A percentile compares a stretch with the other conserved stretches of the same genome.
phyloP scores from a whole-genome alignment of 768 basidiomycete genomes.

The Leccinum pellstonianum region DNA sequence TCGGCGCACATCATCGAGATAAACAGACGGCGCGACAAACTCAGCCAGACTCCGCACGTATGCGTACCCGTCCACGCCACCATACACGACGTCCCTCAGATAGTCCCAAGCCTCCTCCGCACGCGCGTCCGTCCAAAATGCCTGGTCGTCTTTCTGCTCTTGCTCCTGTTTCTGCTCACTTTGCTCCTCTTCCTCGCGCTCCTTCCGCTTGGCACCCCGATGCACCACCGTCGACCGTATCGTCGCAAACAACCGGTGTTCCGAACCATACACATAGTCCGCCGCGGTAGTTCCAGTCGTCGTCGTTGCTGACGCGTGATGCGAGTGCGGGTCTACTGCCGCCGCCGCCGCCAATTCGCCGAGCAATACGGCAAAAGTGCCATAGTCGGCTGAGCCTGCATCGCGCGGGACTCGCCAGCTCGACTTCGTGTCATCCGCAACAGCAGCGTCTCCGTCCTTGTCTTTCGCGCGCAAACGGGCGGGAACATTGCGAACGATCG shows the following conservation, averaged over 20 bases:
- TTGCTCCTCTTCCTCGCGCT: constrained; percentile 14
- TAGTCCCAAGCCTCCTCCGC: constrained; percentile 64
- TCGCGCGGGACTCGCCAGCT: constrained; percentile 53
- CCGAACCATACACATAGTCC: constrained; percentile 16
- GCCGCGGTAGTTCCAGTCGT: neutral
- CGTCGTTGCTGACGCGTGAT: neutral
- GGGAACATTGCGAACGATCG: constrained; percentile 49
- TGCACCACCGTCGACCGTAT: constrained; percentile 39
- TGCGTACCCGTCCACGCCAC: constrained; percentile 72
- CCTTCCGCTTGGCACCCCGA: constrained; percentile 18
- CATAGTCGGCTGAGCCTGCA: constrained; percentile 57
- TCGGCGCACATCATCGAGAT: constrained; percentile 2
- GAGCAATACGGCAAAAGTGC: constrained; percentile 39
- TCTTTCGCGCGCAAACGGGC: constrained; percentile 49
- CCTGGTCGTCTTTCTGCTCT: constrained; percentile 13
- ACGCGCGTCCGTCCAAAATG: constrained; percentile 50
- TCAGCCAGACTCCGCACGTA: constrained; percentile 77
- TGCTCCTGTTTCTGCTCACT: neutral
- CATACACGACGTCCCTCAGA: constrained; percentile 72
- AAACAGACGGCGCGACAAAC: constrained; percentile 46
- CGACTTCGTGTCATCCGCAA: constrained; percentile 32
- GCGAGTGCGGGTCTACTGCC: neutral
- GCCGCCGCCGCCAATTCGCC: neutral
- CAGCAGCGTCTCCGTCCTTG: constrained; percentile 45
- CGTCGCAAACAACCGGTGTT: constrained; percentile 32